Conservation (phyloP, 192 early-diverging fungal species). For the Glomus cerebriforme region DNA sequence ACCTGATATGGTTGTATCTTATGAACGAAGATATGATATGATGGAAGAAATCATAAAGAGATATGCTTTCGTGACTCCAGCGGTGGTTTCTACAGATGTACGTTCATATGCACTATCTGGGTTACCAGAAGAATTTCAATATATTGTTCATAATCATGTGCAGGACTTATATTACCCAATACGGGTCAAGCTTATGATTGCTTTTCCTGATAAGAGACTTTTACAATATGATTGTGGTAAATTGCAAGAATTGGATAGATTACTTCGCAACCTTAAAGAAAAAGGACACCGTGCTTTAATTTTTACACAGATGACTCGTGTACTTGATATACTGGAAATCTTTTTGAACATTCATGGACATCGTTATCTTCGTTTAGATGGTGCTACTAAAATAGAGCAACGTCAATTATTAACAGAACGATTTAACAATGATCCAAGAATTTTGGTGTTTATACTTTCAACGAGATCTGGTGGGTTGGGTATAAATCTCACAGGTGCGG, state of each 20-base stretch:
- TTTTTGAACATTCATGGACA: slow-evolving; percentile 71
- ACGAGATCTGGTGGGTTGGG: slow-evolving; percentile 76
- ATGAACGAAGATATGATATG: slow-evolving; percentile 39
- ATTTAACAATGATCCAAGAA: slow-evolving; percentile 60
- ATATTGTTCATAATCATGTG: slow-evolving; percentile 32
- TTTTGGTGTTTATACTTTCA: slow-evolving; percentile 60
- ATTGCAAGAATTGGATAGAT: slow-evolving; percentile 59
- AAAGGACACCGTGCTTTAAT: slow-evolving; percentile 64
- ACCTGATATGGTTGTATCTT: slow-evolving; percentile 38
- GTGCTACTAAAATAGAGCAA: slow-evolving; percentile 61
- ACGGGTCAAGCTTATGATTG: slow-evolving; percentile 65
- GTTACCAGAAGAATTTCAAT: slow-evolving; percentile 28
- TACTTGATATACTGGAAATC: slow-evolving; percentile 64
- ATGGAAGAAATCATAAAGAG: slow-evolving; percentile 51
- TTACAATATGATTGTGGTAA: slow-evolving; percentile 87
- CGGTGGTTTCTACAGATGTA: slow-evolving; percentile 41
- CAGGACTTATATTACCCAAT: slow-evolving; percentile 62
- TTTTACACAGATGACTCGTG: slow-evolving; percentile 72
- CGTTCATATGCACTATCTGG: slow-evolving; percentile 27
- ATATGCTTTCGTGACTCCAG: slow-evolving; percentile 64
- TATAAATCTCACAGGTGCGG: slow-evolving; percentile 77
- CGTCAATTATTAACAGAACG: slow-evolving; percentile 59
- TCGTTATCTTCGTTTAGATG: slow-evolving; percentile 63
- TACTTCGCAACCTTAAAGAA: slow-evolving; percentile 57
- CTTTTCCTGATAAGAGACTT: slow-evolving; percentile 82